phyloP scores from a whole-genome alignment of 2,329 filamentous ascomycete species.

The Mycosphaerella sp. region DNA sequence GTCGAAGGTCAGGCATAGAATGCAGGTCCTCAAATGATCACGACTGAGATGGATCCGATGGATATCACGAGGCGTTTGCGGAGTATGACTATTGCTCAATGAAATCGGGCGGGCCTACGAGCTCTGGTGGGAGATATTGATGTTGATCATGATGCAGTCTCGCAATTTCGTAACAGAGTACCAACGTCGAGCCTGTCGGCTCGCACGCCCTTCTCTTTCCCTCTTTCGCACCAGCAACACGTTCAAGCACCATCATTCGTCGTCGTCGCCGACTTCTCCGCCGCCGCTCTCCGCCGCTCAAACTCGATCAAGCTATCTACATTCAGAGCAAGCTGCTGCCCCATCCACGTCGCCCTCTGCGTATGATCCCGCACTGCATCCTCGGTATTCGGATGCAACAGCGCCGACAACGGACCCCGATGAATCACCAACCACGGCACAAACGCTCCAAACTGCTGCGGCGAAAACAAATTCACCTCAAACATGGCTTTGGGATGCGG shows the following conservation, averaged over 20 bases:
- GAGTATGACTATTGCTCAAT: neutral
- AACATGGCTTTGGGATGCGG: constrained; percentile 86
- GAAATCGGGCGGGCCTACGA: neutral
- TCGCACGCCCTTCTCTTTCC: too few relatives aligned
- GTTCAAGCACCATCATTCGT: neutral
- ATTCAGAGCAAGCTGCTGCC: constrained; percentile 58
- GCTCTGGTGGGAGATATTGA: neutral
- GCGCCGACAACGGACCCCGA: constrained; percentile 68
- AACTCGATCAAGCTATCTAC: constrained; percentile 44
- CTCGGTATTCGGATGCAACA: constrained; percentile 77
- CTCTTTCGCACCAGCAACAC: too few relatives aligned
- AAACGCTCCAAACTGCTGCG: constrained; percentile 80
- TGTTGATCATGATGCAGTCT: neutral
- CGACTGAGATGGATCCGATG: neutral
- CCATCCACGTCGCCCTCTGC: constrained; percentile 65
- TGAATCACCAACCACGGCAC: constrained; percentile 78
- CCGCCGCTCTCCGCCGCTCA: neutral
- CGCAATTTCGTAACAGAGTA: neutral
- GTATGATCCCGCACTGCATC: constrained; percentile 60
- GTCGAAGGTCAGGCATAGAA: constrained; percentile 33
- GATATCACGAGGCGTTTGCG: constrained; percentile 1
- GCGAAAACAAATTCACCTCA: constrained; percentile 82
- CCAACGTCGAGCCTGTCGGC: neutral
- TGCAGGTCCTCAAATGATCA: neutral
- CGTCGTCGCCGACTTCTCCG: neutral